Percentiles rank a stretch among this genome's conserved stretches.
phyloP scores from a whole-genome alignment of 106 monocot species.

The Chionographis japonica region DNA sequence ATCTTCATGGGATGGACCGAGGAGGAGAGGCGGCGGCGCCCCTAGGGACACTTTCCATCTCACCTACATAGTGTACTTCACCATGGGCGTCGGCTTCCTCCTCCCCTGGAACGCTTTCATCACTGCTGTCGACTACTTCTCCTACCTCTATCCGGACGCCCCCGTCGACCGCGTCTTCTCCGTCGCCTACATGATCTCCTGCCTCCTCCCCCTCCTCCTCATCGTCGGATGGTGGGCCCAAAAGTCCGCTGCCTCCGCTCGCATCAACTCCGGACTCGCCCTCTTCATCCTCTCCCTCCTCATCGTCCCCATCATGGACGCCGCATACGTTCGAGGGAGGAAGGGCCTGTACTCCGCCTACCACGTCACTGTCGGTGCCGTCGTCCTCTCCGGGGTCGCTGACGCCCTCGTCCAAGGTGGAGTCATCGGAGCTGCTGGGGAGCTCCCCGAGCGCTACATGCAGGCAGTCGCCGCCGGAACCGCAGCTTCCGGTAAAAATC shows the following conservation, averaged over 20 bases:
- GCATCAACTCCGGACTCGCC: slow-evolving; percentile 76
- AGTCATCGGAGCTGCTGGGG: slow-evolving; percentile 73
- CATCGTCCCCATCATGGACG: slow-evolving; percentile 61
- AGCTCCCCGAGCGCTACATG: slow-evolving; percentile 83
- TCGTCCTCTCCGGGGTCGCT: slow-evolving; percentile 47
- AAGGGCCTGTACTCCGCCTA: slow-evolving; percentile 46
- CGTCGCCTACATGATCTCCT: slow-evolving; percentile 70
- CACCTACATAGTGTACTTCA: slow-evolving; percentile 77
- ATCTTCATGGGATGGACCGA: too few relatives aligned
- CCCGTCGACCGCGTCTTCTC: slow-evolving; percentile 88
- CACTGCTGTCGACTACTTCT: slow-evolving; percentile 94
- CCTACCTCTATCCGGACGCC: slow-evolving; percentile 74
- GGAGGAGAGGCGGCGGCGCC: not conserved
- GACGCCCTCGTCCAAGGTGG: slow-evolving; percentile 79
- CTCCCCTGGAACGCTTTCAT: slow-evolving; percentile 98
- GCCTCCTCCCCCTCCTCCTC: slow-evolving; percentile 49
- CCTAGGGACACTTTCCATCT: slow-evolving; percentile 54
- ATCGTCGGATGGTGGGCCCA: slow-evolving; percentile 57
- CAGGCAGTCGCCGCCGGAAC: slow-evolving; percentile 82
- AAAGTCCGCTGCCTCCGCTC: slow-evolving; percentile 29
- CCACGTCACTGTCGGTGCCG: slow-evolving; percentile 56
- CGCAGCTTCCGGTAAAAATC: slow-evolving; percentile 66
- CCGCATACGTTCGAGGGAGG: slow-evolving; percentile 40
- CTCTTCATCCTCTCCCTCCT: slow-evolving; percentile 56
- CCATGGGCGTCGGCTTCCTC: slow-evolving; percentile 80